A percentile compares a stretch with the other conserved stretches of the same genome.
These are phyloP conservation scores for Tolypocladium capitatum DNA, from an alignment of 2,329 filamentous ascomycete species.

Conservation along the genomic window DNA sequence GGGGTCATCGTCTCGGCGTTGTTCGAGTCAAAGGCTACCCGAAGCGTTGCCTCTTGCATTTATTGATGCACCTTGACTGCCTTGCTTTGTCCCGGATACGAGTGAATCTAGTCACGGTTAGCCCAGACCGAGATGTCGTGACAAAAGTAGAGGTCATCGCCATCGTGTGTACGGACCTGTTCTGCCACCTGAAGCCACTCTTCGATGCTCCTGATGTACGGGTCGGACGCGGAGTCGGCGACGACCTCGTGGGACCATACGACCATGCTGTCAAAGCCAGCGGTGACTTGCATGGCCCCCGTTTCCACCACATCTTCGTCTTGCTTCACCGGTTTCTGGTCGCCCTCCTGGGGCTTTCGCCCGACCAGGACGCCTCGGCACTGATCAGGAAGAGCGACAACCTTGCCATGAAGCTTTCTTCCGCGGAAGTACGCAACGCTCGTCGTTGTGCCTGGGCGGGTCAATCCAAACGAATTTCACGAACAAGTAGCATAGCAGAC, in stretches of 20 bases:
- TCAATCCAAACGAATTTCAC: background rate
- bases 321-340: conserved; percentile 18
- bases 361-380: conserved; percentile 53
- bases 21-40: too few relatives aligned
- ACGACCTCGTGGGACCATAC: conserved; percentile 73
- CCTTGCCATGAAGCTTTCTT: conserved; percentile 59
- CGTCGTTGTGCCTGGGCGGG: conserved; percentile 8
- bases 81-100: too few relatives aligned
- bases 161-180: conserved; percentile 30
- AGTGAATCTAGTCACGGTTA: too few relatives aligned
- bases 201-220: conserved; percentile 59
- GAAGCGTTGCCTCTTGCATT: too few relatives aligned
- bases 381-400: conserved; percentile 52
- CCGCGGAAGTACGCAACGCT: conserved; percentile 62
- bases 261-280: conserved; percentile 59
- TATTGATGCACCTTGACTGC: too few relatives aligned
- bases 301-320: conserved; percentile 31
- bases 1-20: too few relatives aligned
- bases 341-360: conserved; percentile 22
- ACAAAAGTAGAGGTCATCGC: too few relatives aligned
- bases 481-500: conserved; percentile 6
- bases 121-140: too few relatives aligned
- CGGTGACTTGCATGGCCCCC: conserved; percentile 47
- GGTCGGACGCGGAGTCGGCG: conserved; percentile 49
- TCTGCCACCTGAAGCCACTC: conserved; percentile 72